Percentiles rank a stretch among this genome's conserved stretches.
Evolutionary conservation across 345 rosid species (phyloP).

Genomic region (Melastoma malabathricum): DNA sequence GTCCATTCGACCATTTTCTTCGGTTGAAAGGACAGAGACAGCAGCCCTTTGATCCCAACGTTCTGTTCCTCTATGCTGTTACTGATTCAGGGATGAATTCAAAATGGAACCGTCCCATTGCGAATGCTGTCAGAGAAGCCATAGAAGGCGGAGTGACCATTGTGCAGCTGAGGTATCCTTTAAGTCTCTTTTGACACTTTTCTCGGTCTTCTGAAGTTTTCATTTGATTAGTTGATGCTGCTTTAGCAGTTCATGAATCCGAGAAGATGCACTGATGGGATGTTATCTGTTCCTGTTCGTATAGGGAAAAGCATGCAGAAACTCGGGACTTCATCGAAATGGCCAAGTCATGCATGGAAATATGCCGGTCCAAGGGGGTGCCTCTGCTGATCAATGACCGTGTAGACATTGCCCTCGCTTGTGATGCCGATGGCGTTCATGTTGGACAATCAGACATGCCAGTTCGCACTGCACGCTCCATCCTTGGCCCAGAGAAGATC

Average conservation of each 20-base stretch:
- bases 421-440: constrained; percentile 86
- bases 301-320: constrained; percentile 65
- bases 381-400: constrained; percentile 78
- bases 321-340: constrained; percentile 54
- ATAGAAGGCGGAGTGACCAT: constrained; percentile 87
- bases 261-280: too few relatives aligned
- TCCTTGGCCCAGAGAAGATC: constrained; percentile 84
- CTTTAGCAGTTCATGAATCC: too few relatives aligned
- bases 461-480: constrained; percentile 34
- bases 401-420: constrained; percentile 70
- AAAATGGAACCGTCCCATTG: constrained; percentile 62
- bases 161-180: constrained; percentile 59
- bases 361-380: constrained; percentile 43
- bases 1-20: constrained; percentile 83
- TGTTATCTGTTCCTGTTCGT: constrained; percentile 1
- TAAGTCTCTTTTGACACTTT: neutral
- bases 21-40: constrained; percentile 34
- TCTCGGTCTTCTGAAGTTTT: too few relatives aligned
- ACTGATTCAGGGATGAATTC: constrained; percentile 75
- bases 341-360: constrained; percentile 51
- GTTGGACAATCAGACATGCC: constrained; percentile 89
- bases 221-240: too few relatives aligned
- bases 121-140: constrained; percentile 57
- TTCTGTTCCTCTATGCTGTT: constrained; percentile 74
- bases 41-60: constrained; percentile 38